Conservation (phyloP, 148 eudicot species). For the Rhododendron williamsianum region DNA sequence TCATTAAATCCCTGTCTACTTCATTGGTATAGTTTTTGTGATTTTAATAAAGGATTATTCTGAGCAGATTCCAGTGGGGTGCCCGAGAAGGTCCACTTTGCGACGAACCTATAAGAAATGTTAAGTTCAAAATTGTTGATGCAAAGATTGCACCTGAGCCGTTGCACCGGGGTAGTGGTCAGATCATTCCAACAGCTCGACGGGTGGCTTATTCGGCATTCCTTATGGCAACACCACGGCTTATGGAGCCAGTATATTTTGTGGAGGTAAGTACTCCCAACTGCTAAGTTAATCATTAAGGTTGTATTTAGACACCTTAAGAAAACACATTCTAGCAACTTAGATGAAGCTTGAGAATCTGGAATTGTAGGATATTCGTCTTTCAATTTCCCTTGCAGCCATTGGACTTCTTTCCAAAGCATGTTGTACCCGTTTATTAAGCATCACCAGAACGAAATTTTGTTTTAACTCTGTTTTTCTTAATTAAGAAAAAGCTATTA, state of each 20-base stretch:
- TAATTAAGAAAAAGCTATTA: background rate
- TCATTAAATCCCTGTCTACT: background rate
- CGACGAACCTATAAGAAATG: conserved; percentile 98
- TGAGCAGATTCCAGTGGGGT: conserved; percentile 93
- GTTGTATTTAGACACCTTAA: background rate
- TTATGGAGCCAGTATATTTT: conserved; percentile 94
- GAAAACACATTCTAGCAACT: background rate
- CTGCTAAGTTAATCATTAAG: background rate
- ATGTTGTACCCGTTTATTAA: background rate
- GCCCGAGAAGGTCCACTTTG: conserved; percentile 99
- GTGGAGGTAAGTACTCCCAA: conserved; percentile 57
- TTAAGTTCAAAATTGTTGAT: conserved; percentile 95
- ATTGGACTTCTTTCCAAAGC: background rate
- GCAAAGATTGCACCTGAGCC: conserved; percentile 95
- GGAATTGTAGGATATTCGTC: background rate
- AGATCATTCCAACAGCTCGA: conserved; percentile 96
- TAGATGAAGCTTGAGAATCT: background rate
- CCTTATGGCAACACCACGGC: conserved; percentile 97
- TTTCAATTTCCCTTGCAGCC: background rate
- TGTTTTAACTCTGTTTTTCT: no score
- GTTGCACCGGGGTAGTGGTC: conserved; percentile 92
- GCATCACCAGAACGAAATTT: background rate
- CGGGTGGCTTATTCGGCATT: conserved; percentile 97
- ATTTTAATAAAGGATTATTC: background rate
- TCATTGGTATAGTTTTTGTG: background rate